Conservation (phyloP, 106 monocot genomes). For the Allium fistulosum region DNA sequence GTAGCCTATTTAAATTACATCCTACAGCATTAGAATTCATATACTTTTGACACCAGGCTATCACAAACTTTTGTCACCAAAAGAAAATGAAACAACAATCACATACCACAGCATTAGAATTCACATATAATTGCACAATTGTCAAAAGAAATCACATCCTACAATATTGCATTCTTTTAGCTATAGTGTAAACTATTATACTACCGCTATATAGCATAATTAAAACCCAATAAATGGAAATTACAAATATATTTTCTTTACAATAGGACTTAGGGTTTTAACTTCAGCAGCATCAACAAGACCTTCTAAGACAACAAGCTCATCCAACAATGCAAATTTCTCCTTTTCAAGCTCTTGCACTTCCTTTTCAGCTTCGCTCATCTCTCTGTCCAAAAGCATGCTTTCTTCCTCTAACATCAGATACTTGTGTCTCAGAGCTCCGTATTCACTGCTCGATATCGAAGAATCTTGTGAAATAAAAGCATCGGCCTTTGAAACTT, state of each 20-base stretch:
- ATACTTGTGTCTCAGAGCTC: constrained; percentile 63
- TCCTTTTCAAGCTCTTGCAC: constrained; percentile 64
- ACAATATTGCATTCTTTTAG: too few species aligned
- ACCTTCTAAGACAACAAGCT: constrained; percentile 91
- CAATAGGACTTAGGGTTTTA: constrained; percentile 2
- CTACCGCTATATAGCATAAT: too few species aligned
- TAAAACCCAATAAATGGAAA: neutral
- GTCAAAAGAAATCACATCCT: too few species aligned
- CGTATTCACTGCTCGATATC: constrained; percentile 39
- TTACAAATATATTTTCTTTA: neutral
- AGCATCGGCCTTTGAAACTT: constrained; percentile 47
- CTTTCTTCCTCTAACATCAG: constrained; percentile 86
- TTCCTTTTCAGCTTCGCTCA: constrained; percentile 44
- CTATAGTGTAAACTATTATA: too few species aligned
- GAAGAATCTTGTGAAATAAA: constrained; percentile 29
- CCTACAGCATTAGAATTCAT: too few species aligned
- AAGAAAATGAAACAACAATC: too few species aligned
- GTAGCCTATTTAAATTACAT: too few species aligned
- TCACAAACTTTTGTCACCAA: too few species aligned
- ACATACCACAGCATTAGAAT: too few species aligned
- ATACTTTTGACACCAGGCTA: too few species aligned
- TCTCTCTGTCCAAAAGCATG: constrained; percentile 42
- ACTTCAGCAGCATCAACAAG: constrained; percentile 67
- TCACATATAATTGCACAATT: too few species aligned
- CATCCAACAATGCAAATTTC: constrained; percentile 69